Percentiles rank a stretch among this genome's conserved stretches.
These are phyloP conservation scores for Lobosporangium transversale DNA, from an alignment of 192 early-diverging fungal genomes.

Conservation along the genomic window DNA sequence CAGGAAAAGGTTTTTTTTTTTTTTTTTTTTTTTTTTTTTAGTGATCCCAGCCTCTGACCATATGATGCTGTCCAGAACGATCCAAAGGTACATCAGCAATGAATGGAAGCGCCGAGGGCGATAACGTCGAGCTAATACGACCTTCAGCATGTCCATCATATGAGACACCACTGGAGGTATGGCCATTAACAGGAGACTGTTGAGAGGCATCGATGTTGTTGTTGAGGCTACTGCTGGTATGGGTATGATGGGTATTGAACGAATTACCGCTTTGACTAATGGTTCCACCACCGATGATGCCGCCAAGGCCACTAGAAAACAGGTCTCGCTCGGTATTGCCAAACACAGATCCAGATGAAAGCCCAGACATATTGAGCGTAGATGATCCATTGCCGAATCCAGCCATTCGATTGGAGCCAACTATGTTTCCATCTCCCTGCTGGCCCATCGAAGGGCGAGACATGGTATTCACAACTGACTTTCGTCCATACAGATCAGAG, in stretches of 20 bases:
- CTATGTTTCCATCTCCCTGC: slow-evolving; percentile 5
- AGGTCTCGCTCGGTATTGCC: slow-evolving; percentile 27
- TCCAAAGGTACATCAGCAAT: slow-evolving; percentile 20
- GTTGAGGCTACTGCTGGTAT: slow-evolving; percentile 5
- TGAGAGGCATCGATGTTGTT: not conserved
- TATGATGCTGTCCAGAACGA: slow-evolving; percentile 25
- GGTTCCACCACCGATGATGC: slow-evolving; percentile 48
- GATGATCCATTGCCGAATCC: slow-evolving; percentile 3
- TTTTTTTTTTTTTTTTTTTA: too few species aligned
- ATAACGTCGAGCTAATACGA: slow-evolving; percentile 23
- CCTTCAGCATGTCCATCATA: not conserved
- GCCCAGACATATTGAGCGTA: slow-evolving; percentile 9
- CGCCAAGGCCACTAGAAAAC: slow-evolving; percentile 44
- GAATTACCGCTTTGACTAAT: slow-evolving; percentile 30
- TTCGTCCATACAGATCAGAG: slow-evolving; percentile 47
- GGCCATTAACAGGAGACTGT: not conserved
- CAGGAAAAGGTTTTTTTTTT: too few species aligned
- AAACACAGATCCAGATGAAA: slow-evolving; percentile 21
- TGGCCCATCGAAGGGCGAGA: slow-evolving; percentile 30
- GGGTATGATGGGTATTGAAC: slow-evolving; percentile 11
- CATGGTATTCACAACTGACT: slow-evolving; percentile 41
- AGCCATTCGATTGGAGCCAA: not conserved
- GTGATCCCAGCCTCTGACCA: slow-evolving; percentile 38
- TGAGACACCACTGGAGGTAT: not conserved
- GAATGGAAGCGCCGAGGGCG: slow-evolving; percentile 37